These are phyloP conservation scores for Penicillium egyptiacum DNA, from an alignment of 495 filamentous ascomycete species.

Conservation along the genomic window DNA sequence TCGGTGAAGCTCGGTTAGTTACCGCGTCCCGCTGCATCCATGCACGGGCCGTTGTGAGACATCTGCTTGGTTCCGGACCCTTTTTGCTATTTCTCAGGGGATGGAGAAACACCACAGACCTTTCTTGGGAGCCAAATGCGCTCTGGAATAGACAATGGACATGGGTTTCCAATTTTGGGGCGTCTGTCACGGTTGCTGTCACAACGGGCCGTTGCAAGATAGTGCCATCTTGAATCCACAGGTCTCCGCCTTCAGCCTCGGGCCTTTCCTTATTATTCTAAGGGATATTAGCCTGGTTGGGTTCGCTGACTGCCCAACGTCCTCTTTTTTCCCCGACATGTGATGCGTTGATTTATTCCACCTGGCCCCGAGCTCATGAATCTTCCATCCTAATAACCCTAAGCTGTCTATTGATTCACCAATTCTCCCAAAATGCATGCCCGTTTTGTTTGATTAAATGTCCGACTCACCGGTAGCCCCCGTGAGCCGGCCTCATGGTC, in stretches of 20 bases:
- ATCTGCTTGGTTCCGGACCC: constrained; percentile 19
- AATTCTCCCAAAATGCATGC: constrained; percentile 17
- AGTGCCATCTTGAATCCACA: neutral
- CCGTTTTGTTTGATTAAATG: constrained; percentile 8
- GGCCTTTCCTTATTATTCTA: neutral
- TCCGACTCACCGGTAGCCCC: constrained; percentile 7
- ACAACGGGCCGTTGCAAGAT: constrained; percentile 5
- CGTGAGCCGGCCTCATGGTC: constrained; percentile 15
- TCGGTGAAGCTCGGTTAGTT: constrained; percentile 7
- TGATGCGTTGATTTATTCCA: constrained; percentile 8
- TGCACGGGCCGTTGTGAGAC: constrained; percentile 27
- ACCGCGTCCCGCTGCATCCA: constrained; percentile 11
- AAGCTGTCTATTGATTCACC: neutral
- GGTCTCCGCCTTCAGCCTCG: constrained; percentile 5
- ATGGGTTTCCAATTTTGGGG: constrained; percentile 2
- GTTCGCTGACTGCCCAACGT: constrained; percentile 7
- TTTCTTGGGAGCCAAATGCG: constrained; percentile 12
- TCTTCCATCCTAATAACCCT: constrained; percentile 1
- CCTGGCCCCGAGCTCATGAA: neutral
- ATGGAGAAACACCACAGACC: constrained; percentile 5
- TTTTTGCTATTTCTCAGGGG: constrained; percentile 6
- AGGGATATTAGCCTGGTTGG: constrained; percentile 1
- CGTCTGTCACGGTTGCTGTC: constrained; percentile 2
- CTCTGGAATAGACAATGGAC: constrained; percentile 5
- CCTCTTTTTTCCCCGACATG: constrained; percentile 6